Base-by-base conservation (phyloP, 495 filamentous ascomycete species). In the Xylaria sp. region DNA sequence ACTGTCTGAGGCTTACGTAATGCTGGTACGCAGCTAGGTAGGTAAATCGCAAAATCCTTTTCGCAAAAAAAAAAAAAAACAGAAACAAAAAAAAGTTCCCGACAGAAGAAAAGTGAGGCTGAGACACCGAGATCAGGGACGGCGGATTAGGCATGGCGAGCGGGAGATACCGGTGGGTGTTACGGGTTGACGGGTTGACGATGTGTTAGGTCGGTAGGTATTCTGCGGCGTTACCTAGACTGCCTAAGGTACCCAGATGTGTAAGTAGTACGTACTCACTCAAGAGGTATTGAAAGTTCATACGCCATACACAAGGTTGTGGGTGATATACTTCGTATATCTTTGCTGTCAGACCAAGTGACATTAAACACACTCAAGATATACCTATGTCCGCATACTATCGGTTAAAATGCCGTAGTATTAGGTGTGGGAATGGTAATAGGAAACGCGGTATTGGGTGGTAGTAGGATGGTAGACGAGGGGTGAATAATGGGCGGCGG, bases 401-500 rank as follows among this genome's bases (percentile, higher is more conserved):
- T 37, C 37, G 57, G 33, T 37, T 37, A 21, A 9, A n/a, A 58
- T 58, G 53, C 53, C 14, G 33, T 37, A 5, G 17, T n/a, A 21
- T 59, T 33, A 0, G 6, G 19, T 11, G 14, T 37, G 29, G 33
- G 31, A 19, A 46, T 46, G 19, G 14, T 31, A 29, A 55, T 55
- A 17, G 24, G 52, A 2, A 31, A 21, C 24, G 17, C 17, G 4
- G 26, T 17, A 31, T 55, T 55, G 26, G 52, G 52, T 31, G 7
- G 52, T 31, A 55, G 52, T 29, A 17, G 52, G 52, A 55, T 31
- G 26, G 52, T 5, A 55, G 52, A 17, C 24, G 17, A 14, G 52
- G 3, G 44, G 11, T 50, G 29, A 26, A 19, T 50, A n/a, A n/a
- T n/a, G n/a, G 50, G 50, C 61, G 62, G 63, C 64, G 64, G 64